These are phyloP conservation scores for Cladorrhinum samala DNA, from an alignment of 495 filamentous ascomycete genomes.

Conservation along the genomic window DNA sequence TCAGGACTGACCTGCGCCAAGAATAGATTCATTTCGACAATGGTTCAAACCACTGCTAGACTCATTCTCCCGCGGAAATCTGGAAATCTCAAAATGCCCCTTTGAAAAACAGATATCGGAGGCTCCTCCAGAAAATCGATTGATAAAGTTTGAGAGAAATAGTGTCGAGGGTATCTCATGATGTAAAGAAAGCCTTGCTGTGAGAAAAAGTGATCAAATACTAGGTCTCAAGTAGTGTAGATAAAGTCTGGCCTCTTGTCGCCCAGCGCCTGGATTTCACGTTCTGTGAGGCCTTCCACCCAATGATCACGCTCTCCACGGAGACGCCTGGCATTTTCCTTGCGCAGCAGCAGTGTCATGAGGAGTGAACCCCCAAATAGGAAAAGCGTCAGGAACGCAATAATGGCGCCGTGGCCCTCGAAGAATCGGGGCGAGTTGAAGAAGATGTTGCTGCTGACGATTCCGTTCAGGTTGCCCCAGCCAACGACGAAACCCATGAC, in stretches of 20 bases:
- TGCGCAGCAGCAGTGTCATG: slow-evolving; percentile 57
- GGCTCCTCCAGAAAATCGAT: not conserved
- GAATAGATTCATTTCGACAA: not conserved
- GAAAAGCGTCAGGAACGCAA: slow-evolving; percentile 46
- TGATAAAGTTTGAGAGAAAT: no score
- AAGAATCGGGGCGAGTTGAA: slow-evolving; percentile 39
- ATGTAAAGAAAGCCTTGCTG: no score
- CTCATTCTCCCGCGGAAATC: not conserved
- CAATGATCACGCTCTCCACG: slow-evolving; percentile 63
- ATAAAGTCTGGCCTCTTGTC: slow-evolving; percentile 74
- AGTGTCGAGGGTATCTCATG: no score
- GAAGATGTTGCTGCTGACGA: slow-evolving; percentile 71
- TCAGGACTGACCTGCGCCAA: no score
- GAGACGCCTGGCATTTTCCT: slow-evolving; percentile 56
- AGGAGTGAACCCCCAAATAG: slow-evolving; percentile 50
- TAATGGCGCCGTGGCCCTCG: slow-evolving; percentile 41
- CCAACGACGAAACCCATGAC: slow-evolving; percentile 82
- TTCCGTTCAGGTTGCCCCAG: slow-evolving; percentile 89
- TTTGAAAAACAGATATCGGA: no score
- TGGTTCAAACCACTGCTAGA: not conserved
- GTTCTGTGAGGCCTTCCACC: slow-evolving; percentile 52
- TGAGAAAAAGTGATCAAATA: not conserved
- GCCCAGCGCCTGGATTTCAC: slow-evolving; percentile 58
- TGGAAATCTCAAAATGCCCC: no score
- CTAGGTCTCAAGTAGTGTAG: slow-evolving; percentile 47